phyloP scores from a whole-genome alignment of 495 filamentous ascomycete species.

The Physcia stellaris region DNA sequence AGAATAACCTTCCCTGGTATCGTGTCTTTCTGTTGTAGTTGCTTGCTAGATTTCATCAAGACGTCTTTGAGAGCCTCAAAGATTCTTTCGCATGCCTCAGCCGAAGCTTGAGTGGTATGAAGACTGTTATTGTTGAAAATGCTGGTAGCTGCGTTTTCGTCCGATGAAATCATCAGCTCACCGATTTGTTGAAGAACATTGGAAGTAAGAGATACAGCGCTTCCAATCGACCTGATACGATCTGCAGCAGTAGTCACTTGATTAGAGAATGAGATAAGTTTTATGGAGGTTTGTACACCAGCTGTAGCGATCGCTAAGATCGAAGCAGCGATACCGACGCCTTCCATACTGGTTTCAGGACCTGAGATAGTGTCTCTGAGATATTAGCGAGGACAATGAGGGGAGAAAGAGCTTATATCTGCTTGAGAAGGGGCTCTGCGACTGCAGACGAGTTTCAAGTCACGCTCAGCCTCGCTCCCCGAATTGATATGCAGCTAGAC shows the following conservation, averaged over 20 bases:
- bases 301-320: constrained; percentile 11
- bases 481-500: too few species aligned
- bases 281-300: constrained; percentile 13
- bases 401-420: too few species aligned
- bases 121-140: constrained; percentile 9
- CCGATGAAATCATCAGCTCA: constrained; percentile 3
- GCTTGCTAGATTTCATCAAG: constrained; percentile 6
- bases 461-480: too few species aligned
- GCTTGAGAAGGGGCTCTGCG: too few species aligned
- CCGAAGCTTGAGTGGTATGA: constrained; percentile 4
- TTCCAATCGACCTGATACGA: constrained; percentile 7
- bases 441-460: too few species aligned
- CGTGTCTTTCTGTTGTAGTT: background rate
- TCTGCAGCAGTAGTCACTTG: constrained; percentile 11
- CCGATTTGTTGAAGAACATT: constrained; percentile 9
- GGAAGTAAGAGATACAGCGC: constrained; percentile 9
- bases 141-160: background rate
- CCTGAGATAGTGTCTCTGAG: too few species aligned
- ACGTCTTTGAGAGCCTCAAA: constrained; percentile 5
- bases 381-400: too few species aligned
- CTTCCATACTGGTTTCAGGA: too few species aligned
- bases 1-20: constrained; percentile 3
- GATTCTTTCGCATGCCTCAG: constrained; percentile 7
- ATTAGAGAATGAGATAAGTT: constrained; percentile 11
- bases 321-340: constrained; percentile 12